Base-by-base conservation (phyloP, 352 stramenopile species). In the Pythium folliculosum region DNA sequence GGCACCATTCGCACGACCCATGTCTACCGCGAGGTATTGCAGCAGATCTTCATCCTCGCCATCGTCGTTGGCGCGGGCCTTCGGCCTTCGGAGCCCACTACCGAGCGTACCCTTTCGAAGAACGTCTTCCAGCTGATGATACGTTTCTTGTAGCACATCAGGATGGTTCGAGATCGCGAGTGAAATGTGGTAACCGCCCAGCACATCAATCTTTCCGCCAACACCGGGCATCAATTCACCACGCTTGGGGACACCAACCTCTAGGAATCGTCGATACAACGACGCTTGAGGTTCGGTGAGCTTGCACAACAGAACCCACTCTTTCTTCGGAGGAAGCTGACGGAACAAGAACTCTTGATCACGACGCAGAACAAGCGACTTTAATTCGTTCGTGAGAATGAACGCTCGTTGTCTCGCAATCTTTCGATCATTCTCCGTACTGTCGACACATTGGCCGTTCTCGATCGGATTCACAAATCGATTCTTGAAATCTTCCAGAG, bases 151-250 rank as follows among this genome's bases (percentile, higher is more conserved):
- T 4, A 96, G 74, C 37, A 94, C 86, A 55, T 97, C 89, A 9
- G 90, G 90, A 47, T 97, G 90, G 48, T 97, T 97, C 2, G 90
- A 90, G 53, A 97, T 96, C 32, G 87, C 79, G 16, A 96, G 69
- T 27, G 88, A 90, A 48, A 95, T 91, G 63, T 96, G 90, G 62
- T 94, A 96, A 0, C 87, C 88, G 10, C 85, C 86, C 5, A 96
- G 76, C 4, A 96, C 80, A 67, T 95, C 89, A 13, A 91, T 69
- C 30, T 86, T 84, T 25, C 71, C 61, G 30, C 81, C 80, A 30
- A 70, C 52, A 1, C 59, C 67, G 5, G 58, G 53, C 37, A 65
- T 61, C 23, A 71, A 43, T 3, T 69, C 60, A 3, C 55, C 23
- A n/a, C 81, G 76, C 52, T 67, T 89, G 0, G 86, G 86, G 13